Conservation (phyloP, 441 rosid species). For the Populus hybrid region DNA sequence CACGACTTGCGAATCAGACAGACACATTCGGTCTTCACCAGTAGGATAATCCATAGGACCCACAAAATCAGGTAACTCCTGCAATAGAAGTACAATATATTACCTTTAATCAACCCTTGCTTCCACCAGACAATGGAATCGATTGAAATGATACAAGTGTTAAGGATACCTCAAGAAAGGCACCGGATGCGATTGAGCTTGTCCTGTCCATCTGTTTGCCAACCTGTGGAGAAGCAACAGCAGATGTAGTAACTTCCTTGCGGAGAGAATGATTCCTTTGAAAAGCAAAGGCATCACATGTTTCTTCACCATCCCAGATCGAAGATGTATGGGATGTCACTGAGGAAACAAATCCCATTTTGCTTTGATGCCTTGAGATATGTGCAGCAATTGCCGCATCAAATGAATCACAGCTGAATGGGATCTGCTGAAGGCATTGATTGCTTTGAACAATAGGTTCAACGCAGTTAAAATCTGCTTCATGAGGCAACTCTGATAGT, state of each 20-base stretch:
- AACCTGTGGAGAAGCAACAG: conserved; percentile 30
- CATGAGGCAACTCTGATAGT: conserved; percentile 63
- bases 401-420: conserved; percentile 92
- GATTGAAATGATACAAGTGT: conserved; percentile 7
- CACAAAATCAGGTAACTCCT: conserved; percentile 42
- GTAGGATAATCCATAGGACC: conserved; percentile 31
- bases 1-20: conserved; percentile 30
- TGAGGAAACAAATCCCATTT: conserved; percentile 38
- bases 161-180: conserved; percentile 44
- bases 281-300: conserved; percentile 95
- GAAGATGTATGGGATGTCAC: conserved; percentile 52
- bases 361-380: conserved; percentile 68
- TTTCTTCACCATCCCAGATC: conserved; percentile 96
- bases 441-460: conserved; percentile 40
- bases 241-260: conserved; percentile 32
- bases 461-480: conserved; percentile 35
- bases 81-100: conserved; percentile 14
- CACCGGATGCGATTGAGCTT: conserved; percentile 24
- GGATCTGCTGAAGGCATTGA: conserved; percentile 52
- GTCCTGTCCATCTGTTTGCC: conserved; percentile 29
- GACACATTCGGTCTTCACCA: conserved; percentile 40
- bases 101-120: conserved; percentile 6
- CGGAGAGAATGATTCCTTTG: conserved; percentile 33
- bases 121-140: conserved; percentile 10
- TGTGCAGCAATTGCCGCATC: conserved; percentile 99